Evolutionary conservation across 2,329 filamentous ascomycete species (phyloP).

Genomic region (Thielaviopsis populi): DNA sequence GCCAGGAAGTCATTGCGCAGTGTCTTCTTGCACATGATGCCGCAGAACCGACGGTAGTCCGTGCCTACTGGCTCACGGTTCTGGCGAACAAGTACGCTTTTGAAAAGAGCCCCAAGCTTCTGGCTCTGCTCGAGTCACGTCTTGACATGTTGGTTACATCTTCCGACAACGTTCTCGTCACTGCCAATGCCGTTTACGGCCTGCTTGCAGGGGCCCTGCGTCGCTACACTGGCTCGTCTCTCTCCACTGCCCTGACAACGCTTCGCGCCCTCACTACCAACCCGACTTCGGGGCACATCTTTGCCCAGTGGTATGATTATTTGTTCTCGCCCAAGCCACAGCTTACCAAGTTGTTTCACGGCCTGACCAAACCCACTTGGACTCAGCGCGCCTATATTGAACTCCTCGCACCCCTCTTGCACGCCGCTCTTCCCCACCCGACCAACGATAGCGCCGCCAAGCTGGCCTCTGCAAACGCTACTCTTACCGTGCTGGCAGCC

Average conservation of each 20-base stretch:
- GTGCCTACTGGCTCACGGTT: conserved; percentile 25
- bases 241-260: conserved; percentile 24
- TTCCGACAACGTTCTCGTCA: neutral
- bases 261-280: conserved; percentile 26
- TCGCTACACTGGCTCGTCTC: conserved; percentile 26
- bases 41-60: neutral
- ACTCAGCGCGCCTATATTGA: conserved; percentile 36
- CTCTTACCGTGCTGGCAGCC: conserved; percentile 34
- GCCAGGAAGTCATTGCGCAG: conserved; percentile 23
- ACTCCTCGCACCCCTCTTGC: conserved; percentile 32
- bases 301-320: conserved; percentile 30
- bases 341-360: conserved; percentile 29
- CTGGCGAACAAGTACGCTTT: conserved; percentile 33
- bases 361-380: conserved; percentile 32
- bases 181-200: conserved; percentile 22
- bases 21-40: conserved; percentile 9
- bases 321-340: conserved; percentile 28
- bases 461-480: conserved; percentile 27
- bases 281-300: conserved; percentile 24
- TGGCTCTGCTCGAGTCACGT: conserved; percentile 19
- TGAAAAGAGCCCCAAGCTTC: conserved; percentile 21
- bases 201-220: conserved; percentile 24
- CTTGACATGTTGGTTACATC: conserved; percentile 4
- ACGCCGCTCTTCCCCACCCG: conserved; percentile 27
- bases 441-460: conserved; percentile 21